Percentiles rank a stretch among this genome's conserved stretches.
phyloP scores from a whole-genome alignment of 1,139 yeast species.

The Tardiomyces blankii region DNA sequence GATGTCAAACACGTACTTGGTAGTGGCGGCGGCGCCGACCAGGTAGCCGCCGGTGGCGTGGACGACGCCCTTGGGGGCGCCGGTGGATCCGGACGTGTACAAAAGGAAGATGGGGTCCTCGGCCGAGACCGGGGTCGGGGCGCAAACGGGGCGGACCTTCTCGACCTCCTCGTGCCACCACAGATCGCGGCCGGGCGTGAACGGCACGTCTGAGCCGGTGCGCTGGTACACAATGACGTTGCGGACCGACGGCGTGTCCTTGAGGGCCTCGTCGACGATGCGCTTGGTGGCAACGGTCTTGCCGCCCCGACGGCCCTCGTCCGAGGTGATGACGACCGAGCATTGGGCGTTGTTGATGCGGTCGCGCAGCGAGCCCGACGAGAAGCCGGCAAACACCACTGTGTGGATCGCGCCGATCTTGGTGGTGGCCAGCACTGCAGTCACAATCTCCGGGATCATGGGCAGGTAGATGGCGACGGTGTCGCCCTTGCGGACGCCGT shows the following conservation, averaged over 20 bases:
- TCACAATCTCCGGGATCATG: constrained; percentile 92
- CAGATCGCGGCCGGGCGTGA: constrained; percentile 77
- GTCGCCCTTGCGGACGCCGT: constrained; percentile 92
- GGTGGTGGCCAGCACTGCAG: constrained; percentile 89
- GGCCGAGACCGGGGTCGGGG: constrained; percentile 79
- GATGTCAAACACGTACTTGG: constrained; percentile 86
- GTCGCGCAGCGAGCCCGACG: constrained; percentile 86
- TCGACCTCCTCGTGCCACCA: constrained; percentile 88
- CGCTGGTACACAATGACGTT: constrained; percentile 81
- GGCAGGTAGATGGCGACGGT: constrained; percentile 95
- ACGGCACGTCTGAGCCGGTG: constrained; percentile 62
- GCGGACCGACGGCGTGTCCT: constrained; percentile 65
- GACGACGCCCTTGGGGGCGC: constrained; percentile 97
- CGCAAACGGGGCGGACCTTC: constrained; percentile 73
- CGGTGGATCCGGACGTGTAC: constrained; percentile 95
- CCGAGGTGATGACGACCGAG: constrained; percentile 86
- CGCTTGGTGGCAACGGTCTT: constrained; percentile 82
- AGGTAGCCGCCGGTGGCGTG: constrained; percentile 92
- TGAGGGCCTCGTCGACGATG: constrained; percentile 88
- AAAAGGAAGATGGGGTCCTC: constrained; percentile 92
- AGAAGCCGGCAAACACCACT: constrained; percentile 94
- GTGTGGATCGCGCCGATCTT: constrained; percentile 96
- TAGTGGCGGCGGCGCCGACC: constrained; percentile 89
- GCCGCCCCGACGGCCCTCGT: constrained; percentile 96
- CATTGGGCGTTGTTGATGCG: constrained; percentile 84